Evolutionary conservation across 2,329 filamentous ascomycete species (phyloP).

Genomic region (Calonectria fujianensis): DNA sequence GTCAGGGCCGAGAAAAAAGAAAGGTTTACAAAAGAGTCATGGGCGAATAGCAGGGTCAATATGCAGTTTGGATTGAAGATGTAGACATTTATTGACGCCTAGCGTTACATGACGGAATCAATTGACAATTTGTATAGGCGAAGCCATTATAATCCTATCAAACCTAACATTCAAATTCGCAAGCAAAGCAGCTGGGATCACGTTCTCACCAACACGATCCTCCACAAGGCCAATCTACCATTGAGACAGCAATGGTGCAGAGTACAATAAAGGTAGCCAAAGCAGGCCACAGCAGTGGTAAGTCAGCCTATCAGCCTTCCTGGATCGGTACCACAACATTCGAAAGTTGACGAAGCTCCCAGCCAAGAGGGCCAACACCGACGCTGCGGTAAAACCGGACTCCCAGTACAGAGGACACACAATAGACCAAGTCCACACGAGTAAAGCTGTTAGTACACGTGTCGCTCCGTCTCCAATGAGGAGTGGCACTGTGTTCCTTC

Average conservation of each 20-base stretch:
- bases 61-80: no score
- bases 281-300: not conserved
- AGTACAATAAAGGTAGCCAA: not conserved
- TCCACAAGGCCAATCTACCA: not conserved
- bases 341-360: not conserved
- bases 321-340: not conserved
- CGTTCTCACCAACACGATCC: not conserved
- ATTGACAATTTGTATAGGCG: not conserved
- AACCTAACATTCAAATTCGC: not conserved
- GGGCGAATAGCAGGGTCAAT: not conserved
- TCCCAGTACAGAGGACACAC: not conserved
- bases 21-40: not conserved
- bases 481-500: not conserved
- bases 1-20: not conserved
- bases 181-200: not conserved
- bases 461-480: not conserved
- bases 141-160: not conserved
- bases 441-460: not conserved
- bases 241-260: not conserved
- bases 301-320: not conserved
- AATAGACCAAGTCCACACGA: not conserved
- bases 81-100: no score
- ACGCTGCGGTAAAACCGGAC: not conserved
- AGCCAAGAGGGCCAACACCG: not conserved
- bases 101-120: not conserved